Base-by-base conservation (phyloP, 176 grass and related monocot genomes). In the Panicum miliaceum region DNA sequence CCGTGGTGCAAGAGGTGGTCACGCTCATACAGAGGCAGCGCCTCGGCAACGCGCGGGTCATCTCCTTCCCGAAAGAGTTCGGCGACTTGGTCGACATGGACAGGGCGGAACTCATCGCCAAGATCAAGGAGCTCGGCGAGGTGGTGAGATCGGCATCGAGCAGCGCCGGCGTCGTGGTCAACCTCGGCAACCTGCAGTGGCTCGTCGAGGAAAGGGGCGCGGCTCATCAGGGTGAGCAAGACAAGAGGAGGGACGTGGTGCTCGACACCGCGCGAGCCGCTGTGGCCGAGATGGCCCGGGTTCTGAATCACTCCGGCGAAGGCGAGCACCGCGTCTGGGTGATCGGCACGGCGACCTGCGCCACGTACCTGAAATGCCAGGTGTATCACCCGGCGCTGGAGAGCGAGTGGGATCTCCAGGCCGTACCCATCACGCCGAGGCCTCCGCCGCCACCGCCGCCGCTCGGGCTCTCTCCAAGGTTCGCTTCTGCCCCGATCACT, bases 351-450 rank as follows among this genome's bases (percentile, higher is more conserved):
- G 94, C 88, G 9, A 94, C 94, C 36, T 94, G 94, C 5, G 90
- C 92, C 27, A 97, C 94, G 15, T 97, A 97, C 40, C 86, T 97
- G 7, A 92, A 91, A 53, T 92, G 64, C 77, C 94, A 94, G 77
- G 94, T 97, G 51, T 94, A 97, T 12, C 90, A 94, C 87, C 88
- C 92, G 16, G 56, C 85, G 20, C 85, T 97, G 78, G 94, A 97
- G 88, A 85, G 12, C 15, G 94, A 97, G 20, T 97, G 94, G 94
- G 92, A 97, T 68, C 81, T 97, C 19, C 92, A 97, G 81, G 94
- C 90, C 4, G 83, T 97, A 23, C 94, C 94, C 82, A 87, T 97
- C 78, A 84, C 86, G 12, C 92, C 92, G 22, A 76, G 83, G 15
- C 87, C 91, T 60, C 89, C 89, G 0, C 90, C 73, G 34, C 86